These are phyloP conservation scores for Trametes punicea DNA, from an alignment of 768 basidiomycete species.

Conservation along the genomic window DNA sequence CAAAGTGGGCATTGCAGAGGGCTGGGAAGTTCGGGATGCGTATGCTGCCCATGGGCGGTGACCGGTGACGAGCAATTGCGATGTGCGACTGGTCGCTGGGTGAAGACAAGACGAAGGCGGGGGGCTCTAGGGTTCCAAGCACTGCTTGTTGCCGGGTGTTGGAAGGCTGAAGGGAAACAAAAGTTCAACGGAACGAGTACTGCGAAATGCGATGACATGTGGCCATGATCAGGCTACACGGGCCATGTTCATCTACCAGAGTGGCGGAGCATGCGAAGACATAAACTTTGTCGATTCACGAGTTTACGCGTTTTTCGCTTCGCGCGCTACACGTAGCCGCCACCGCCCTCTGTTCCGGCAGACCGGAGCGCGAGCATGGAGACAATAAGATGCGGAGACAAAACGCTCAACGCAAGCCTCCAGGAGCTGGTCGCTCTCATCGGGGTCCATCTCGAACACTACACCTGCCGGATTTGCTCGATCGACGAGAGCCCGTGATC, in stretches of 20 bases:
- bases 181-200: constrained; percentile 10
- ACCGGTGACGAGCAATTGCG: neutral
- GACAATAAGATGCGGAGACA: constrained; percentile 10
- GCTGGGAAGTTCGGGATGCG: constrained; percentile 27
- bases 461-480: constrained; percentile 11
- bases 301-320: neutral
- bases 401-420: neutral
- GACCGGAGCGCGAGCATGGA: neutral
- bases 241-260: constrained; percentile 12
- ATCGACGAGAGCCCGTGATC: constrained; percentile 8
- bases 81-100: neutral
- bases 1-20: constrained; percentile 24
- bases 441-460: neutral
- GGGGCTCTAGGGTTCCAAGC: neutral
- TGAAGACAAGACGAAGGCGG: neutral
- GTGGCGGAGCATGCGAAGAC: constrained; percentile 10
- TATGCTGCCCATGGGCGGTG: constrained; percentile 19
- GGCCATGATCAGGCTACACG: constrained; percentile 12
- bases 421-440: neutral
- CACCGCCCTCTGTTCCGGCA: neutral
- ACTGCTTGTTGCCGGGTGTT: neutral
- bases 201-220: constrained; percentile 5
- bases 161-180: constrained; percentile 3
- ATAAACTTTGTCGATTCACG: neutral
- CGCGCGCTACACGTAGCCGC: constrained; percentile 10